phyloP scores from a whole-genome alignment of 768 basidiomycete genomes.

The Boletus reticuloceps region DNA sequence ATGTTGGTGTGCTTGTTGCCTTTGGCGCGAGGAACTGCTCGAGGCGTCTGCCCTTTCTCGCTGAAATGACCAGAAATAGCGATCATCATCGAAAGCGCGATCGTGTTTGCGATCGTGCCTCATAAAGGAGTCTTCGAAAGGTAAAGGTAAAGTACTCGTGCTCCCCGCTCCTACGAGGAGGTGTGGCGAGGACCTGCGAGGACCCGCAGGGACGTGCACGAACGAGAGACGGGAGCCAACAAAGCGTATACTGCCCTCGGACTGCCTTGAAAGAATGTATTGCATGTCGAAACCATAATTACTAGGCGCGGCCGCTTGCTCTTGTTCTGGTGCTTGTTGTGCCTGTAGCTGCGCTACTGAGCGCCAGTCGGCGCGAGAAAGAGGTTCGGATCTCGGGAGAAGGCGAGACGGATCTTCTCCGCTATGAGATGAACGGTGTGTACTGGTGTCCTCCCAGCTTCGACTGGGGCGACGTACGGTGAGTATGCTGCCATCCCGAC shows the following conservation, averaged over 20 bases:
- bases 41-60: conserved; percentile 46
- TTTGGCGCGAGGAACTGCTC: conserved; percentile 20
- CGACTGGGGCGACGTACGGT: conserved; percentile 62
- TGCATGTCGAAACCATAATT: conserved; percentile 47
- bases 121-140: conserved; percentile 41
- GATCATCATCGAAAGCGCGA: conserved; percentile 40
- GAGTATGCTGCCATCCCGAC: conserved; percentile 55
- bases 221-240: conserved; percentile 23
- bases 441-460: conserved; percentile 50
- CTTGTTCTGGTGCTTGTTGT: conserved; percentile 12
- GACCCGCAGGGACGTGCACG: not conserved
- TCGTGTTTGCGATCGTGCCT: conserved; percentile 37
- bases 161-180: conserved; percentile 32
- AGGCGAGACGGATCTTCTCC: conserved; percentile 20
- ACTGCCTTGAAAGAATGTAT: conserved; percentile 38
- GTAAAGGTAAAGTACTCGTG: conserved; percentile 26
- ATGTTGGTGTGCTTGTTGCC: conserved; percentile 11
- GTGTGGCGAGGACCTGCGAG: conserved; percentile 25
- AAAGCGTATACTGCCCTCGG: conserved; percentile 35
- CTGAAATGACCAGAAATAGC: conserved; percentile 58
- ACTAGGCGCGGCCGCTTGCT: not conserved
- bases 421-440: conserved; percentile 14
- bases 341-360: conserved; percentile 40
- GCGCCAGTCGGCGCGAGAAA: conserved; percentile 48
- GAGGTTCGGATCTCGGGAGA: conserved; percentile 49